Base-by-base conservation (phyloP, 83 land plant species). In the Thuja plicata region DNA sequence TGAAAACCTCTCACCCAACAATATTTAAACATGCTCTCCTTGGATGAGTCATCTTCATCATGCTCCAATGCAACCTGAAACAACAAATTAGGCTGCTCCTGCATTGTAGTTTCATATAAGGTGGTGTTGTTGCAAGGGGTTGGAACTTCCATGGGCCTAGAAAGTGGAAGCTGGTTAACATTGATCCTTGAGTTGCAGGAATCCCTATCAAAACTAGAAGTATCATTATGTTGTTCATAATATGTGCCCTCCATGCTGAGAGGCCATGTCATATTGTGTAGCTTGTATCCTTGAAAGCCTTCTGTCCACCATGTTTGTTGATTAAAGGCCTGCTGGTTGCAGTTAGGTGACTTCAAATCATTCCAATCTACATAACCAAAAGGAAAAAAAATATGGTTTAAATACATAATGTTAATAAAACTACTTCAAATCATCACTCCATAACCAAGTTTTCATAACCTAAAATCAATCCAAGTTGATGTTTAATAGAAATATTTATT, bases 241-340 rank as follows among this genome's bases (percentile, higher is more conserved):
- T 90, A 94, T 38, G 93, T 88, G 90, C 92, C 94, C 40, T 87
- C 15, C 70, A 94, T 73, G 90, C 93, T 94, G 10, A 94, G 88
- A 88, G 91, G 90, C 95, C 86, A 86, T 86, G 6, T 89, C 92
- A 70, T 89, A 91, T 50, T 89, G 92, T n/a, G 90, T 41, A 52
- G 37, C 52, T 10, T 86, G 50, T 19, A 27, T 27, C 6, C 66
- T 80, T 40, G 83, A 80, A 24, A 80, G 83, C 11, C 83, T 80
- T 43, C 83, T 80, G 27, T 43, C 83, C 83, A 80, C 41, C 83
- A 80, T 43, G 46, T 80, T 80, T 19, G 46, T 9, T 19, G 83
- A 80, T 43, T 80, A 48, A 21, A 80, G n/a, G 19, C 83, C 46
- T 40, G 46, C 83, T 38, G 83, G n/a, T 80, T 80, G 83, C 46